Evolutionary conservation across 2,329 filamentous ascomycete genomes (phyloP), one percentile per base, ranked within the genome.

Genomic region (Colletotrichum tanaceti): DNA sequence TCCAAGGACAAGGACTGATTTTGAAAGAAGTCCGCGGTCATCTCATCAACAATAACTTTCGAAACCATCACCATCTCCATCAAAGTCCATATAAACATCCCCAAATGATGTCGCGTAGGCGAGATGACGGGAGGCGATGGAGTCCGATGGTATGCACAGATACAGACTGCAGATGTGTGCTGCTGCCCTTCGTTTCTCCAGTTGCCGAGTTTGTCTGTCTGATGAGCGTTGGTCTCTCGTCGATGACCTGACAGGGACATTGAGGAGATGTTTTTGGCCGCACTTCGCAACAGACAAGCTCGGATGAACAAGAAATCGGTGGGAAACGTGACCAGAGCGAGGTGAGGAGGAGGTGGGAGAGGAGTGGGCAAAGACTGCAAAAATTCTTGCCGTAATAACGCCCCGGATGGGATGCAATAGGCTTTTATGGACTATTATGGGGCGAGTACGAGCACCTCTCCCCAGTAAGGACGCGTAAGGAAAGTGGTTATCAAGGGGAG

Each of bases 401-500:
- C 22, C 10, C 53, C 22, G 10, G 22, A 10, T 22, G 16, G 10
- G 54, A 44, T 6, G 54, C 22, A 18, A 43, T 10, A 55, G 13
- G 32, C 35, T 55, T 35, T 54, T 52, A 35, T 52, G 24, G 28
- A 28, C 18, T 53, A 20, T 53, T 41, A 65, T 65, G 63, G 63
- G 63, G 63, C 63, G 35, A 60, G 28, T 65, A 39, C 63, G 63
- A 65, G 47, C 24, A n/a, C 47, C n/a, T 49, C 35, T 38, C 18
- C 54, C 62, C 63, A 65, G 55, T 65, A 28, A 53, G 55, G 53
- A n/a, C 63, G 55, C 63, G 63, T 60, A n/a, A n/a, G n/a, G n/a
- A n/a, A 60, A 65, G 55, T 43, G 18, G 24, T 43, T 35, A 18
- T 47, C 22, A 46, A 53, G 35, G 54, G 55, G 55, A 18, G 46